Evolutionary conservation across 1,139 yeast genomes (phyloP), one percentile per base, ranked within the genome.

Genomic region (Entelexis sorbosivorans): DNA sequence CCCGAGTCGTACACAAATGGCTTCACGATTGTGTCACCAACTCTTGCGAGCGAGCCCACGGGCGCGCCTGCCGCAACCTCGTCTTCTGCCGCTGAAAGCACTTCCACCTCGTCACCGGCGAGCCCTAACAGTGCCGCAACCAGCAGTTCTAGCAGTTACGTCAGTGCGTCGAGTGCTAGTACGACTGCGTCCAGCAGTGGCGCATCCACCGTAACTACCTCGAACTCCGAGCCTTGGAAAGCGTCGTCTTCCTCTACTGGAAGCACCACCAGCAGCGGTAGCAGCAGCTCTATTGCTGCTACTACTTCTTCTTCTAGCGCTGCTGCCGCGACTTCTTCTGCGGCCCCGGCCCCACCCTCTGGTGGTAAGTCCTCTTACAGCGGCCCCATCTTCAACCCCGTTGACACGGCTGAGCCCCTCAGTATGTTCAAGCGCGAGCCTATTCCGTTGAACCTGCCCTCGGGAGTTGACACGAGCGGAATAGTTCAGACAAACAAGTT

Each of bases 401-500:
- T 82, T 53, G 73, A 74, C 35, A 75, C 76, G 2, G 64, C 63
- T 19, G 70, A 69, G 7, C 85, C 86, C 28, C 70, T 72, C 14
- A 58, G 70, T 0, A 69, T 76, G 39, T 80, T 82, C 67, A 58
- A 72, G 9, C 67, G 75, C 55, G 67, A 71, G 47, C 69, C 65
- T 20, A 69, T 77, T 52, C 77, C 78, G 11, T 65, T 79, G 54
- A 58, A 62, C 0, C 64, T 78, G 48, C 79, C 81, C 29, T 59
- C 59, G 3, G 78, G 78, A 42, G 79, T 76, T 40, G 67, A 68
- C 53, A 71, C 70, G 57, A 64, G 67, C 52, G 73, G 66, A 48
- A 67, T 67, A 2, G 73, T 79, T 45, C 78, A 79, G 57, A 87
- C 96, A 19, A 88, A 88, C 69, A 86, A 87, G 64, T 88, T 86